phyloP scores from a whole-genome alignment of 2,329 filamentous ascomycete genomes.

The Aspergillus proliferans region DNA sequence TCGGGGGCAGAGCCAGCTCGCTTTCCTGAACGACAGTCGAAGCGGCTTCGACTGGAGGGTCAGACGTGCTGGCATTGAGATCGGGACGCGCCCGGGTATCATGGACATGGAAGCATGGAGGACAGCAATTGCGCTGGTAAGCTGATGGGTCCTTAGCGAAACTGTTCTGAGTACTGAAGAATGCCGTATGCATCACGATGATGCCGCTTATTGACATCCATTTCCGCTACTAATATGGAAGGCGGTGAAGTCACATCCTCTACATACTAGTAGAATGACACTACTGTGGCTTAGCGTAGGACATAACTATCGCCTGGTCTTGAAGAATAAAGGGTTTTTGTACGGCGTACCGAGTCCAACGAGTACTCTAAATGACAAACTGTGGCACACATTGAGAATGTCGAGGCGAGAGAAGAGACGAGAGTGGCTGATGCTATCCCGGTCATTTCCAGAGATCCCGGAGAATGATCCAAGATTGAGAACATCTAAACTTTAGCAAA shows the following conservation, averaged over 20 bases:
- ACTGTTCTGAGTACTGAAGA: background rate
- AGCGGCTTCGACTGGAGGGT: constrained; percentile 5
- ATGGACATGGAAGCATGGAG: constrained; percentile 18
- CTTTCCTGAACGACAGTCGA: constrained; percentile 2
- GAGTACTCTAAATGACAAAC: no score
- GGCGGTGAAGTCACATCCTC: background rate
- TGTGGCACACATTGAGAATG: no score
- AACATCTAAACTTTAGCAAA: no score
- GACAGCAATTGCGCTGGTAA: background rate
- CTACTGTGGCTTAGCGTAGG: background rate
- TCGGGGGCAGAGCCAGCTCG: background rate
- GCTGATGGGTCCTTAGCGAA: no score
- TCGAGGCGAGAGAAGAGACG: no score
- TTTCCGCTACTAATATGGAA: background rate
- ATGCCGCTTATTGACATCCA: background rate
- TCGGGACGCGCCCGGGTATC: constrained; percentile 11
- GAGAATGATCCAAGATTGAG: no score
- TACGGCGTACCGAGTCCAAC: no score
- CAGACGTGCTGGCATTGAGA: constrained; percentile 14
- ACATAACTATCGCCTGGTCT: no score
- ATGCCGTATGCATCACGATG: background rate
- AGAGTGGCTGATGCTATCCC: no score
- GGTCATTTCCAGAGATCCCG: no score
- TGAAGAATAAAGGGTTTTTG: no score
- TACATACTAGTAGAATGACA: background rate